These are phyloP conservation scores for Quercus phellos DNA, from an alignment of 331 rosid genomes.

Conservation along the genomic window DNA sequence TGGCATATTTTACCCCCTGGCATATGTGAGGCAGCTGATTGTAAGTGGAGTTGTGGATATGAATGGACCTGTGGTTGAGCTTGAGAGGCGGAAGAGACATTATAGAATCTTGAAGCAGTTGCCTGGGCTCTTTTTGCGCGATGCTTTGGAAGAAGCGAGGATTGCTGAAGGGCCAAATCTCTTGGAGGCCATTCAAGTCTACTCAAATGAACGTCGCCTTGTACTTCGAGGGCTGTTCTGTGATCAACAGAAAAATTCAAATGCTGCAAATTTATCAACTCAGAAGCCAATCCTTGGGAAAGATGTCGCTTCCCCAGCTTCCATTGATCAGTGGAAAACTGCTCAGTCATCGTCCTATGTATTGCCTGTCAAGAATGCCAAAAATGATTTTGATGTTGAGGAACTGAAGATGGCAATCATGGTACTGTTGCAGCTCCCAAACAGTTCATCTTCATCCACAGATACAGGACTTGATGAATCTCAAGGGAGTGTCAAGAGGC, in stretches of 20 bases:
- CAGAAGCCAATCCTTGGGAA: constrained; percentile 48
- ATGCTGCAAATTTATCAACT: constrained; percentile 29
- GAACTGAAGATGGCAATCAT: constrained; percentile 74
- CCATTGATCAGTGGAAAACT: constrained; percentile 49
- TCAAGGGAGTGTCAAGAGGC: constrained; percentile 54
- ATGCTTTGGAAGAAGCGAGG: constrained; percentile 68
- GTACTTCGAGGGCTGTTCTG: constrained; percentile 54
- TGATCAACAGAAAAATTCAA: constrained; percentile 32
- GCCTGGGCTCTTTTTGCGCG: constrained; percentile 54
- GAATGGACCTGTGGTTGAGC: constrained; percentile 47
- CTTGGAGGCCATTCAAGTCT: constrained; percentile 56
- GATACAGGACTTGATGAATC: constrained; percentile 53
- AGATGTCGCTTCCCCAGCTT: constrained; percentile 40
- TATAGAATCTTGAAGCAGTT: constrained; percentile 68
- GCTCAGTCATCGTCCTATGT: constrained; percentile 22
- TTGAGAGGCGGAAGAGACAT: constrained; percentile 68
- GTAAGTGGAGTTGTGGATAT: constrained; percentile 87
- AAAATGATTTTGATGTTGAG: constrained; percentile 47
- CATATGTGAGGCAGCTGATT: constrained; percentile 92
- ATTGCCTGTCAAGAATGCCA: constrained; percentile 38
- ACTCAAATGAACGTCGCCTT: constrained; percentile 75
- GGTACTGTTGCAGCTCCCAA: constrained; percentile 64
- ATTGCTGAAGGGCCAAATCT: constrained; percentile 60
- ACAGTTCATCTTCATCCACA: constrained; percentile 29
- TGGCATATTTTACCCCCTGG: constrained; percentile 84